Conservation (phyloP, 2,329 filamentous ascomycete species). For the Phaeosphaeriaceae sp. region DNA sequence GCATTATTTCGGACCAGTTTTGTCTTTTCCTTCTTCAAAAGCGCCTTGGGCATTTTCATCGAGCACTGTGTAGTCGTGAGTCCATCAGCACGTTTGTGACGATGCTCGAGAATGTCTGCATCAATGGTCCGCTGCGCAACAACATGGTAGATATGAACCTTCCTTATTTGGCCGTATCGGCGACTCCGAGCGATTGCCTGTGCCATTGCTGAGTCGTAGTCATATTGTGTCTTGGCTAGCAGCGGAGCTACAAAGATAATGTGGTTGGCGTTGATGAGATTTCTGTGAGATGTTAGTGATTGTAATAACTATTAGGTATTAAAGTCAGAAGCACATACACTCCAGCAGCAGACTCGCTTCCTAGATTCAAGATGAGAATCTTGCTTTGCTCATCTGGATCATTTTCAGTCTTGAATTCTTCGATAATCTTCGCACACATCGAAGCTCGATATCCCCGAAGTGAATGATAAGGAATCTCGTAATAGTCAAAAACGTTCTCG, state of each 20-base stretch:
- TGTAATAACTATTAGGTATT: neutral
- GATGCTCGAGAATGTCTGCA: conserved; percentile 55
- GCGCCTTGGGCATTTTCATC: conserved; percentile 8
- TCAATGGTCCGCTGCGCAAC: conserved; percentile 76
- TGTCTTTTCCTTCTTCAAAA: conserved; percentile 21
- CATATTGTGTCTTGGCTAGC: conserved; percentile 56
- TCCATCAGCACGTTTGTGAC: conserved; percentile 43
- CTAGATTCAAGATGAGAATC: conserved; percentile 64
- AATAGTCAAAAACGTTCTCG: conserved; percentile 21
- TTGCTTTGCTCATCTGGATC: conserved; percentile 43
- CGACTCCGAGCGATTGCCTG: conserved; percentile 68
- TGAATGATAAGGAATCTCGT: conserved; percentile 24
- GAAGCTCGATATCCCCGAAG: conserved; percentile 14
- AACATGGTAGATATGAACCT: conserved; percentile 70
- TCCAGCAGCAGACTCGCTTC: conserved; percentile 64
- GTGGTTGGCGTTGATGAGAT: conserved; percentile 69
- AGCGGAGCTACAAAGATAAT: conserved; percentile 68
- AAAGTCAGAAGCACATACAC: conserved; percentile 53
- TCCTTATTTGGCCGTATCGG: conserved; percentile 63
- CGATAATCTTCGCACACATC: conserved; percentile 23
- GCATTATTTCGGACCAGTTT: neutral
- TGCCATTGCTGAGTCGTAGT: conserved; percentile 64
- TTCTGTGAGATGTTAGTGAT: conserved; percentile 48
- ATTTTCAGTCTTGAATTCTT: conserved; percentile 37
- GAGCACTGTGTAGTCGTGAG: conserved; percentile 13